Evolutionary conservation across 2,329 filamentous ascomycete genomes (phyloP).

Genomic region (Calycina herbarum): DNA sequence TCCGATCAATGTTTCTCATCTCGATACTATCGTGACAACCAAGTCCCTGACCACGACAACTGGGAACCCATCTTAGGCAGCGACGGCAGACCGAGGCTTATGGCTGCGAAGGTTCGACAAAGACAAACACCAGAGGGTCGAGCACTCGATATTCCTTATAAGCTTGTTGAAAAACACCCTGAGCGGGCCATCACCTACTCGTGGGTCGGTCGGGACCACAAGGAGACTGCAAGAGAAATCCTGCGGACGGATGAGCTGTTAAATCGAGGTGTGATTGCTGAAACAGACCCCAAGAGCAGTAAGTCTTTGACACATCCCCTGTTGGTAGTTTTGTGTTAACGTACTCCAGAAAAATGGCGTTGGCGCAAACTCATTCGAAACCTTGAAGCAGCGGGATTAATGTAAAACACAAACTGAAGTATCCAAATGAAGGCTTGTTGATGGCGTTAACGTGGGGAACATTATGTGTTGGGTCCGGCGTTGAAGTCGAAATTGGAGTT

Average conservation of each 20-base stretch:
- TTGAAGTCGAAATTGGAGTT: neutral
- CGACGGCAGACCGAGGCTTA: slow-evolving; percentile 7
- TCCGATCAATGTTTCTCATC: slow-evolving; percentile 24
- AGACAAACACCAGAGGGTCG: slow-evolving; percentile 14
- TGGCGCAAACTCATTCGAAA: slow-evolving; percentile 14
- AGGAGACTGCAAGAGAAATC: slow-evolving; percentile 14
- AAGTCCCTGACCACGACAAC: slow-evolving; percentile 12
- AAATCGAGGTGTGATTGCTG: neutral
- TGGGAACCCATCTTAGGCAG: slow-evolving; percentile 9
- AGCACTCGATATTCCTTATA: slow-evolving; percentile 16
- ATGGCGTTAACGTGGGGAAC: neutral
- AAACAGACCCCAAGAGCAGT: neutral
- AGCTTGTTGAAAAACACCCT: slow-evolving; percentile 19
- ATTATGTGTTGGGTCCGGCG: neutral
- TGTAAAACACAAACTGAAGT: neutral
- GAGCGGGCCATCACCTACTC: slow-evolving; percentile 16
- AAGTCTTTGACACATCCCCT: neutral
- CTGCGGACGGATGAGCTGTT: neutral
- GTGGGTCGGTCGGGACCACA: slow-evolving; percentile 20
- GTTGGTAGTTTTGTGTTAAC: neutral
- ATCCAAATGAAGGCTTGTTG: neutral
- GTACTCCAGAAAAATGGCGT: slow-evolving; percentile 15
- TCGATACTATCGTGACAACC: slow-evolving; percentile 22
- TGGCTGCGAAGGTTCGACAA: slow-evolving; percentile 12
- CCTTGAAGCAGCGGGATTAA: neutral